A percentile compares a stretch with the other conserved stretches of the same genome.
These are phyloP conservation scores for Ophiocordyceps sinensis DNA, from an alignment of 2,329 filamentous ascomycete species.

Conservation along the genomic window DNA sequence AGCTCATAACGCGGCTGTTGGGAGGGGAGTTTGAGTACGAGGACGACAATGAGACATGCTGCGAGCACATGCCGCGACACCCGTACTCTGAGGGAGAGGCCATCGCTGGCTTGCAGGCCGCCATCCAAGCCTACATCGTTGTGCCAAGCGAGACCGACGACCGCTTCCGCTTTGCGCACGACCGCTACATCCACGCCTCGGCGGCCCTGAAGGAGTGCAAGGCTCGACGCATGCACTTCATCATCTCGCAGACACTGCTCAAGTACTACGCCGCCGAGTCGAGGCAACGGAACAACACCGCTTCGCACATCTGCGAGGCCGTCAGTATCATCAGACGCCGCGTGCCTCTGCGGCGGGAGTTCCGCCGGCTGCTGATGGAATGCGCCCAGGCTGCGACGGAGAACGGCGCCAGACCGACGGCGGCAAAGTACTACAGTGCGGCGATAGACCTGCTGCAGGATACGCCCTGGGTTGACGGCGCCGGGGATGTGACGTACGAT, in stretches of 20 bases:
- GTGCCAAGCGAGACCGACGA: conserved; percentile 75
- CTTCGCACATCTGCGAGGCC: conserved; percentile 68
- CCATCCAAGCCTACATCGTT: conserved; percentile 68
- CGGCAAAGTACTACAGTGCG: conserved; percentile 65
- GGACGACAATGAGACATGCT: conserved; percentile 24
- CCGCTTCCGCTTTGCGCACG: conserved; percentile 75
- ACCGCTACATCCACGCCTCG: conserved; percentile 70
- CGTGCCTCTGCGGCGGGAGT: conserved; percentile 46
- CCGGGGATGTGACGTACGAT: conserved; percentile 64
- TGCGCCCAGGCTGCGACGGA: conserved; percentile 68
- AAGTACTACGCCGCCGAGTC: conserved; percentile 51
- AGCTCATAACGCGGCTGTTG: conserved; percentile 62
- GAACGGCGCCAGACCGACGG: conserved; percentile 69
- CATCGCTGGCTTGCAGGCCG: conserved; percentile 65
- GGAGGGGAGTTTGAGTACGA: conserved; percentile 57
- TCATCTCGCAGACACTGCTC: conserved; percentile 69
- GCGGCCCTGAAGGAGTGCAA: conserved; percentile 55
- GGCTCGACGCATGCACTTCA: conserved; percentile 72
- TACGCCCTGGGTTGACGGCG: conserved; percentile 57
- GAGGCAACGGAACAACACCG: conserved; percentile 54
- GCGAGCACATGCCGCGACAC: conserved; percentile 8
- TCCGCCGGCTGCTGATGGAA: conserved; percentile 62
- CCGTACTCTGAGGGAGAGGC: conserved; percentile 50
- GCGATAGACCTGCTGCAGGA: conserved; percentile 69
- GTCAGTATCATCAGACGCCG: conserved; percentile 58